Conservation (phyloP, 257 asterid genomes). For the Nicotiana noctiflora region DNA sequence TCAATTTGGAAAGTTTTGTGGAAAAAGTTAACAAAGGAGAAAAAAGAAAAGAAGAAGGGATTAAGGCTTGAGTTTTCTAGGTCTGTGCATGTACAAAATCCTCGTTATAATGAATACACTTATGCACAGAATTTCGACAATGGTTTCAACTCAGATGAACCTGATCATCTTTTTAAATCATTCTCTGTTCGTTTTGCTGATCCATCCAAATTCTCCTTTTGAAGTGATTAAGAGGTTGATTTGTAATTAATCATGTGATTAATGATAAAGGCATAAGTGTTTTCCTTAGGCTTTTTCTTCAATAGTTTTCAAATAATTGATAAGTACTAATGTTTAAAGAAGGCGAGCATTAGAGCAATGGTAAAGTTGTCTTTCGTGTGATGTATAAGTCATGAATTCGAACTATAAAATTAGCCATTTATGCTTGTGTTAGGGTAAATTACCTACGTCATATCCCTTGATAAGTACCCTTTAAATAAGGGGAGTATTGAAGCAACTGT, state of each 20-base stretch:
- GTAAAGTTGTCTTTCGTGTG: no score
- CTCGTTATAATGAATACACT: constrained; percentile 10
- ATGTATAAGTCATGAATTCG: no score
- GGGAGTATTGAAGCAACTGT: no score
- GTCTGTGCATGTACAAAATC: constrained; percentile 7
- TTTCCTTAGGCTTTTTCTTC: background rate
- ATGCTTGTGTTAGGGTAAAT: no score
- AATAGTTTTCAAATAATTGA: no score
- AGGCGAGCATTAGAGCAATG: no score
- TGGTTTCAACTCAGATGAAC: constrained; percentile 8
- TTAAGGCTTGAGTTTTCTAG: background rate
- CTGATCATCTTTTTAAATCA: constrained; percentile 14
- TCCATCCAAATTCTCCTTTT: constrained; percentile 1
- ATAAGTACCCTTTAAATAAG: no score
- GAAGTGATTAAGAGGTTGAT: background rate
- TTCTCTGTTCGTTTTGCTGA: constrained; percentile 22
- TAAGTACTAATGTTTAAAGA: no score
- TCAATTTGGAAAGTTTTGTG: constrained; percentile 18
- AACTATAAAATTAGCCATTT: no score
- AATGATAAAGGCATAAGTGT: background rate
- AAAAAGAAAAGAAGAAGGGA: background rate
- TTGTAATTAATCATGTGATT: background rate
- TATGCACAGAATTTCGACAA: constrained; percentile 22
- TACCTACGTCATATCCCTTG: no score
- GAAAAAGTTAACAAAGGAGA: constrained; percentile 11